Conservation (phyloP, 805 yeast species). For the Metschnikowia anglica region DNA sequence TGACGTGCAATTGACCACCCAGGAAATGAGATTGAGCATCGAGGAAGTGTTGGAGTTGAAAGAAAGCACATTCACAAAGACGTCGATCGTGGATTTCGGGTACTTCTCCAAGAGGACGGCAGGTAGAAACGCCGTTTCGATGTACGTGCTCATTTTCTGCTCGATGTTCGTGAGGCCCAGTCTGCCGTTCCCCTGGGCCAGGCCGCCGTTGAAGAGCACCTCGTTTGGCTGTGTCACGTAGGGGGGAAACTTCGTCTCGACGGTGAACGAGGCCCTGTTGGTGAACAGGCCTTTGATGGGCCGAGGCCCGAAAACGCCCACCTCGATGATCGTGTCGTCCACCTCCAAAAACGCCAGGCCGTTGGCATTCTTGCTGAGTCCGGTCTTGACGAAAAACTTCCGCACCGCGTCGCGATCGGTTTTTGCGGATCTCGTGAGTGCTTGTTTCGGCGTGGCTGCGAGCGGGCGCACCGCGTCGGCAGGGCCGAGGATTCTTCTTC, state of each 20-base stretch:
- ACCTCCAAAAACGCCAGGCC: constrained; percentile 83
- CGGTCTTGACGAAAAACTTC: constrained; percentile 58
- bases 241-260: constrained; percentile 55
- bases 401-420: constrained; percentile 10
- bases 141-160: constrained; percentile 50
- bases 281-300: constrained; percentile 76
- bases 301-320: constrained; percentile 83
- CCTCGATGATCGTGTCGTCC: constrained; percentile 59
- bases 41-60: constrained; percentile 27
- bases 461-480: constrained; percentile 49
- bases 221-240: constrained; percentile 44
- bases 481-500: constrained; percentile 89
- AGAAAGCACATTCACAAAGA: constrained; percentile 69
- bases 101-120: constrained; percentile 64
- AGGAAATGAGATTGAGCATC: constrained; percentile 43
- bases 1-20: constrained; percentile 62
- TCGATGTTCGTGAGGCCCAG: constrained; percentile 39
- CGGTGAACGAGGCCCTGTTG: constrained; percentile 63
- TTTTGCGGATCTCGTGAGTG: constrained; percentile 4
- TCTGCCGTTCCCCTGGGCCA: constrained; percentile 27
- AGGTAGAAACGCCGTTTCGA: constrained; percentile 52
- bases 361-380: constrained; percentile 65
- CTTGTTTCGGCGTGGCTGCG: constrained; percentile 7
- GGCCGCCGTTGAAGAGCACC: constrained; percentile 27
- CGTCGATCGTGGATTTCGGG: constrained; percentile 86